Evolutionary conservation across 2,329 filamentous ascomycete species (phyloP).

Genomic region (Fonsecaea multimorphosa): DNA sequence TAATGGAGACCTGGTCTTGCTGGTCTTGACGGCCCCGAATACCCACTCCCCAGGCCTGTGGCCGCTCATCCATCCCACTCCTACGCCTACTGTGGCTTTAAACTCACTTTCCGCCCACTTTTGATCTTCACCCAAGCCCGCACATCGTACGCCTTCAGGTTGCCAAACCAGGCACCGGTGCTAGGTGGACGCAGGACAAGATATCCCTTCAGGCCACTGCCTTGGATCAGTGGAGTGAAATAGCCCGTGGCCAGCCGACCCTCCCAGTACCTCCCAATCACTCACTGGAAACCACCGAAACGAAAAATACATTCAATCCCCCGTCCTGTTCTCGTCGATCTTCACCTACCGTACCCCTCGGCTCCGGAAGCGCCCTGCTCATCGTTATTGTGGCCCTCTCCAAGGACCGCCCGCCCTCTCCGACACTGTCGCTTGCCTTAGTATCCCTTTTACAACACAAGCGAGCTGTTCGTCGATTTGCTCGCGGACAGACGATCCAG

Average conservation of each 20-base stretch:
- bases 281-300: not conserved
- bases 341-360: slow-evolving; percentile 27
- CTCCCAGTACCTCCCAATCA: slow-evolving; percentile 21
- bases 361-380: slow-evolving; percentile 29
- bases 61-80: slow-evolving; percentile 20
- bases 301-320: not conserved
- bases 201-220: slow-evolving; percentile 18
- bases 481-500: slow-evolving; percentile 20
- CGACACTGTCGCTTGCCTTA: slow-evolving; percentile 16
- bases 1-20: slow-evolving; percentile 8
- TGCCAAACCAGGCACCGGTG: slow-evolving; percentile 25
- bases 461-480: slow-evolving; percentile 28
- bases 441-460: slow-evolving; percentile 20
- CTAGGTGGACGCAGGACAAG: not conserved
- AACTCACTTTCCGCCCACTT: slow-evolving; percentile 36
- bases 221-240: slow-evolving; percentile 20
- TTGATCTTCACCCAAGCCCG: slow-evolving; percentile 38
- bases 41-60: slow-evolving; percentile 13
- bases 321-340: slow-evolving; percentile 24
- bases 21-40: slow-evolving; percentile 1
- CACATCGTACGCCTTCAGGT: slow-evolving; percentile 27
- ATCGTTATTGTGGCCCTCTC: slow-evolving; percentile 21
- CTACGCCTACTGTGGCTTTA: slow-evolving; percentile 30
- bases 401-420: slow-evolving; percentile 17
- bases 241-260: slow-evolving; percentile 23